A percentile compares a stretch with the other conserved stretches of the same genome.
Evolutionary conservation across 768 basidiomycete genomes (phyloP).

Genomic region (Mycena floridula): DNA sequence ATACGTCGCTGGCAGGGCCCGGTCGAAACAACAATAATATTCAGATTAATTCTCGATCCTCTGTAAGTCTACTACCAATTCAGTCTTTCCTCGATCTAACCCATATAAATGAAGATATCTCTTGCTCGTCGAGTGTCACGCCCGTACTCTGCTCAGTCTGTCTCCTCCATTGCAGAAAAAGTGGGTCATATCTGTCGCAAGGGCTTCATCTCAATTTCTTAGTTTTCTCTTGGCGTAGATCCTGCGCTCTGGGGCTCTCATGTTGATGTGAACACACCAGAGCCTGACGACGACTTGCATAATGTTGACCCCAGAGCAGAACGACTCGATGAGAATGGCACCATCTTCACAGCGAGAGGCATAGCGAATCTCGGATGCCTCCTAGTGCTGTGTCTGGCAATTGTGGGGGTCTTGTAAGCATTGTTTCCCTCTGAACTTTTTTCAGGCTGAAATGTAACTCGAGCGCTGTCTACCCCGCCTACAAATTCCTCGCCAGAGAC

Average conservation of each 20-base stretch:
- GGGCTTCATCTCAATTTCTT: background rate
- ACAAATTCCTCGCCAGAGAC: slow-evolving; percentile 23
- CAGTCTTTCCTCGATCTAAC: no score
- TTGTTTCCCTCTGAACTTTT: slow-evolving; percentile 13
- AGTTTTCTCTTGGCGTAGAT: slow-evolving; percentile 46
- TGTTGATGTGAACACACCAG: slow-evolving; percentile 25
- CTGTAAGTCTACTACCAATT: no score
- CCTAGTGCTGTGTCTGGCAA: slow-evolving; percentile 23
- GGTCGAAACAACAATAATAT: no score
- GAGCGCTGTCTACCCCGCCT: slow-evolving; percentile 32
- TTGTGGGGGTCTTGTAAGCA: slow-evolving; percentile 33
- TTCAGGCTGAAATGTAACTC: no score
- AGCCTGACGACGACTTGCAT: slow-evolving; percentile 37
- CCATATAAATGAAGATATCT: no score
- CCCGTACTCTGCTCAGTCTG: no score
- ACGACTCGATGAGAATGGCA: slow-evolving; percentile 34
- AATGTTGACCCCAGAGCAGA: slow-evolving; percentile 37
- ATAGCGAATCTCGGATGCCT: slow-evolving; percentile 44
- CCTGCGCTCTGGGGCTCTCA: slow-evolving; percentile 39
- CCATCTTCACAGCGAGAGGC: slow-evolving; percentile 40
- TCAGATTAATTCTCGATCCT: no score
- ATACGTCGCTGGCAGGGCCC: no score
- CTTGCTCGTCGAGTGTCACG: no score
- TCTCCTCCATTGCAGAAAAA: background rate
- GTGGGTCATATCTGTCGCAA: background rate